These are phyloP conservation scores for Globisporangium sylvaticum DNA, from an alignment of 352 stramenopile genomes.

Conservation along the genomic window DNA sequence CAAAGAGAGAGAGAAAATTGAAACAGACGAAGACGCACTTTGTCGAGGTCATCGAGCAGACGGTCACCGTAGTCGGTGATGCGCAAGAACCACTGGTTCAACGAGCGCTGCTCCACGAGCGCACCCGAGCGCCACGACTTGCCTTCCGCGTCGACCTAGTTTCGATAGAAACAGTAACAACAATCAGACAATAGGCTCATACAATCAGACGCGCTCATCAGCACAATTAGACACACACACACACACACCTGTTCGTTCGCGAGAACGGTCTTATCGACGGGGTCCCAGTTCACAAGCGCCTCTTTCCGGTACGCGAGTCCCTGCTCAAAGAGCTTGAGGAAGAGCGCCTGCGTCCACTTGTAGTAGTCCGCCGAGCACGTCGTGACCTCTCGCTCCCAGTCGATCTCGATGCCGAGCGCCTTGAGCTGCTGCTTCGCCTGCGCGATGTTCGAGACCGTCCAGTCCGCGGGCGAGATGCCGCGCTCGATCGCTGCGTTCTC, in stretches of 20 bases:
- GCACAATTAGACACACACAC: too few relatives aligned
- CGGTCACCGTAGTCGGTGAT: constrained; percentile 98
- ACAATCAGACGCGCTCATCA: neutral
- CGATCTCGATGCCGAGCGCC: constrained; percentile 95
- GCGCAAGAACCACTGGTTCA: constrained; percentile 97
- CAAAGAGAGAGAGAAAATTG: neutral
- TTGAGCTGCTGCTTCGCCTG: constrained; percentile 96
- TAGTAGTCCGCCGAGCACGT: constrained; percentile 97
- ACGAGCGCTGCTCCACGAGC: constrained; percentile 91
- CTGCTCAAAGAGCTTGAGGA: constrained; percentile 95
- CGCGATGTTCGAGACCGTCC: constrained; percentile 96
- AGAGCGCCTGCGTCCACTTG: constrained; percentile 99
- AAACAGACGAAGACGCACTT: constrained; percentile 36
- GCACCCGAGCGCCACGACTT: constrained; percentile 95
- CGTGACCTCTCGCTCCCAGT: constrained; percentile 97
- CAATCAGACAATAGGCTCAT: neutral
- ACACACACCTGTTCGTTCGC: constrained; percentile 95
- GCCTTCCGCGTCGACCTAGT: constrained; percentile 85
- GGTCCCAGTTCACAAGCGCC: constrained; percentile 99
- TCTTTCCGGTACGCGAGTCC: constrained; percentile 95
- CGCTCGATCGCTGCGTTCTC: constrained; percentile 99
- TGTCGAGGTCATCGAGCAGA: constrained; percentile 93
- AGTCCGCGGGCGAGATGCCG: constrained; percentile 93
- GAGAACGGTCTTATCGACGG: constrained; percentile 97
- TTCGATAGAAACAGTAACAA: neutral